Conservation (phyloP, 2,329 filamentous ascomycete species). For the Cercospora berteroae region DNA sequence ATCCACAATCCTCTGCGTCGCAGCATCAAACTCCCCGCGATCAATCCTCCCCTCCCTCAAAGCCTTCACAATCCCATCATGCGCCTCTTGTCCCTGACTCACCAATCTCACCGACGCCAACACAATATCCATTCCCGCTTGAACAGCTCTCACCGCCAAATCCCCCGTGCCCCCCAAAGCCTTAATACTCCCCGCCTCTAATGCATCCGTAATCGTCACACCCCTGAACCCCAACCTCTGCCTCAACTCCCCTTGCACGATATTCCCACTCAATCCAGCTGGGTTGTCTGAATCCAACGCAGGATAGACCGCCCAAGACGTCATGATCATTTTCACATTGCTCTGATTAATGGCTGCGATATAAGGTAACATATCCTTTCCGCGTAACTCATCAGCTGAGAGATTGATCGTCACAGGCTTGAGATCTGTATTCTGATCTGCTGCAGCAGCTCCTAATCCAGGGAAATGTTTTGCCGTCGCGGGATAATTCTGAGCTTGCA, state of each 20-base stretch:
- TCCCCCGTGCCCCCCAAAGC: conserved; percentile 16
- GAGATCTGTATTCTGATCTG: conserved; percentile 19
- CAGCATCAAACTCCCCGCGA: conserved; percentile 17
- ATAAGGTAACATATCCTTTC: conserved; percentile 19
- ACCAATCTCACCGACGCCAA: conserved; percentile 16
- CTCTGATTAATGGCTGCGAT: conserved; percentile 9
- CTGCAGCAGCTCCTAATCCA: conserved; percentile 16
- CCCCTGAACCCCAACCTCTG: conserved; percentile 16
- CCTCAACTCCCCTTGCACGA: conserved; percentile 18
- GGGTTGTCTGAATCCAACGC: conserved; percentile 14
- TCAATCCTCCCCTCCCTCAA: conserved; percentile 14
- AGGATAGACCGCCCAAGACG: conserved; percentile 24
- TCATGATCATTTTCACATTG: conserved; percentile 21
- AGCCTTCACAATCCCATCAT: conserved; percentile 14
- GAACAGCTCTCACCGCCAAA: conserved; percentile 13
- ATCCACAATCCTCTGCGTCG: conserved; percentile 16
- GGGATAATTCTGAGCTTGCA: conserved; percentile 15
- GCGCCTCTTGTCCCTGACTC: conserved; percentile 14
- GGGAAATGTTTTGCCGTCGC: conserved; percentile 26
- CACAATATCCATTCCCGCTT: conserved; percentile 24
- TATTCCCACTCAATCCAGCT: conserved; percentile 17
- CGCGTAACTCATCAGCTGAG: conserved; percentile 10
- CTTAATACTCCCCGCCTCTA: conserved; percentile 21
- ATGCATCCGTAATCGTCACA: conserved; percentile 25
- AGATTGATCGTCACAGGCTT: conserved; percentile 18